These are phyloP conservation scores for Tricladium varicosporioides DNA, from an alignment of 2,329 filamentous ascomycete genomes.

Conservation along the genomic window DNA sequence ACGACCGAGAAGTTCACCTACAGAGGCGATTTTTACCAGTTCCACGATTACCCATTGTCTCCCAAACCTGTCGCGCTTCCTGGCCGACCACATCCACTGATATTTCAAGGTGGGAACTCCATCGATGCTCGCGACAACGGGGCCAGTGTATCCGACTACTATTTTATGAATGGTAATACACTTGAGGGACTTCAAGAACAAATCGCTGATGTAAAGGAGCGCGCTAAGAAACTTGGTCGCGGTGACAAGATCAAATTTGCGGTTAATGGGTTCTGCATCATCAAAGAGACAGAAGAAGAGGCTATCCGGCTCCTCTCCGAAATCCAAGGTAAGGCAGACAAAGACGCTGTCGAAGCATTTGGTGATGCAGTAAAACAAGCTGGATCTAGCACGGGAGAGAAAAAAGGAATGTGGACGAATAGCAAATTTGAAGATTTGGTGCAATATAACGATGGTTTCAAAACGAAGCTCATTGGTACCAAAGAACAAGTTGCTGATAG, in stretches of 20 bases:
- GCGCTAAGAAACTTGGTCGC: conserved; percentile 43
- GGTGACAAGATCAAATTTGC: conserved; percentile 47
- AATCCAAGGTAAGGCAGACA: conserved; percentile 52
- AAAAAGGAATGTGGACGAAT: conserved; percentile 53
- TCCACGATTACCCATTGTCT: conserved; percentile 47
- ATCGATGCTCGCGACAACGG: conserved; percentile 50
- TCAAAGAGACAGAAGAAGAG: conserved; percentile 48
- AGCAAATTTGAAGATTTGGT: conserved; percentile 51
- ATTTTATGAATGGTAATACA: conserved; percentile 57
- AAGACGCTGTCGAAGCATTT: conserved; percentile 49
- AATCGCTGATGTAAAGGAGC: conserved; percentile 47
- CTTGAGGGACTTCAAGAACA: conserved; percentile 50
- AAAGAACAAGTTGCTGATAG: conserved; percentile 50
- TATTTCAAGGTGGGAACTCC: conserved; percentile 53
- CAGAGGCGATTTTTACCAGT: conserved; percentile 51
- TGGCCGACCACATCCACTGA: conserved; percentile 47
- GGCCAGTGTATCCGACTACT: conserved; percentile 47
- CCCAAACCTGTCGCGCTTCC: conserved; percentile 47
- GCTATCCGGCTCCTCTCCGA: conserved; percentile 47
- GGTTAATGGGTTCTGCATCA: conserved; percentile 49
- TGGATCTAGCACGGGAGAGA: conserved; percentile 44
- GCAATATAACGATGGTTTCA: conserved; percentile 56
- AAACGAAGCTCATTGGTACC: conserved; percentile 52
- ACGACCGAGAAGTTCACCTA: conserved; percentile 48
- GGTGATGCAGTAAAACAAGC: conserved; percentile 48